These are phyloP conservation scores for Pestalotiopsis fici DNA, from an alignment of 2,329 filamentous ascomycete species.

Conservation along the genomic window DNA sequence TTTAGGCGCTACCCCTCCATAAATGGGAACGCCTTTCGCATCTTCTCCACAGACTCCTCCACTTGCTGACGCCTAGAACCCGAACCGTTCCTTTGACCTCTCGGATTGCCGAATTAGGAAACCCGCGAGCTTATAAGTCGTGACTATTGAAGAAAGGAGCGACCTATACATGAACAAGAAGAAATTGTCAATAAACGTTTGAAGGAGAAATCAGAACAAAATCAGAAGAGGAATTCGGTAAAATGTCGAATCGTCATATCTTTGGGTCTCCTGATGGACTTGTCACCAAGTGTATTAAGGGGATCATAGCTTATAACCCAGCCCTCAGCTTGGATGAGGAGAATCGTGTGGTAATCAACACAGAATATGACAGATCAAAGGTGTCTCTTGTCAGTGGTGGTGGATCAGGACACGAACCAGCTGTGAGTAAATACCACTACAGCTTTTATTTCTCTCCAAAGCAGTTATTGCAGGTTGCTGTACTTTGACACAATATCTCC, in stretches of 20 bases:
- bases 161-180: not conserved
- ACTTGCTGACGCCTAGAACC: slow-evolving; percentile 7
- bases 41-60: slow-evolving; percentile 7
- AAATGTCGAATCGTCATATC: slow-evolving; percentile 55
- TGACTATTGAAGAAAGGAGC: not conserved
- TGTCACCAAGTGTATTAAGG: slow-evolving; percentile 51
- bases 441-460: no score
- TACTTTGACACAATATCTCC: no score
- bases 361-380: slow-evolving; percentile 40
- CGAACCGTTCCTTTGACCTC: not conserved
- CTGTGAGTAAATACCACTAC: slow-evolving; percentile 22
- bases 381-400: slow-evolving; percentile 57
- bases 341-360: slow-evolving; percentile 54
- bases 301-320: slow-evolving; percentile 55
- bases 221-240: slow-evolving; percentile 8
- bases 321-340: slow-evolving; percentile 48
- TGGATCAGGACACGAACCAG: slow-evolving; percentile 61
- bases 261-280: slow-evolving; percentile 55
- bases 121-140: slow-evolving; percentile 10
- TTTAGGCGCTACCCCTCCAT: slow-evolving; percentile 4
- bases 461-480: no score
- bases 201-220: not conserved
- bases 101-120: slow-evolving; percentile 23
- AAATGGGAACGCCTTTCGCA: not conserved
- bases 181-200: not conserved